Conservation (phyloP, 2,329 filamentous ascomycete genomes). For the Sporothrix globosa region DNA sequence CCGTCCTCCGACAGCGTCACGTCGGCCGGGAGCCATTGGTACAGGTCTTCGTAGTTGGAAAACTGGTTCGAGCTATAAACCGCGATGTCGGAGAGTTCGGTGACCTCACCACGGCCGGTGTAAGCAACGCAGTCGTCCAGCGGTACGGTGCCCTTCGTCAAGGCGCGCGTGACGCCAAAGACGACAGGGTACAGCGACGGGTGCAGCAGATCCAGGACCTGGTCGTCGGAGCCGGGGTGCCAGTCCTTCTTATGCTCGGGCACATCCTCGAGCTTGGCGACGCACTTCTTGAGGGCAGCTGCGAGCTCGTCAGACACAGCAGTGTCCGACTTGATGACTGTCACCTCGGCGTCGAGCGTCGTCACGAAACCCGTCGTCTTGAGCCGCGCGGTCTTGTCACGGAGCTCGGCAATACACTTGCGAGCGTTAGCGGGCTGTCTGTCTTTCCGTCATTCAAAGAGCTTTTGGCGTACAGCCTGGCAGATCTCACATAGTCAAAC, state of each 20-base stretch:
- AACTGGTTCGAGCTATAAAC: fast-evolving
- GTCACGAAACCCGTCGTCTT: conserved; percentile 47
- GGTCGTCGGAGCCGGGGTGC: conserved; percentile 57
- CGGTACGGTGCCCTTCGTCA: conserved; percentile 44
- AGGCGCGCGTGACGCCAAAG: conserved; percentile 43
- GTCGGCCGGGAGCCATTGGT: conserved; percentile 47
- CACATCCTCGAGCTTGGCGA: conserved; percentile 50
- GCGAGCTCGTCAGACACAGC: conserved; percentile 44
- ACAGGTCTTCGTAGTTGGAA: conserved; percentile 30
- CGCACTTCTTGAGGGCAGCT: conserved; percentile 45
- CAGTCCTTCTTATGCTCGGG: conserved; percentile 50
- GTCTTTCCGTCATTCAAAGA: too few species aligned
- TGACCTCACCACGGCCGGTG: conserved; percentile 38
- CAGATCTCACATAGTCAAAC: conserved; percentile 31
- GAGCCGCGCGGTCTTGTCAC: conserved; percentile 54
- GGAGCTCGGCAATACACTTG: conserved; percentile 52
- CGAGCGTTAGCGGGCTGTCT: not conserved
- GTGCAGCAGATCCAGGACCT: conserved; percentile 62
- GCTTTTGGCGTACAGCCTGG: too few species aligned
- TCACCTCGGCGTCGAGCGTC: conserved; percentile 48
- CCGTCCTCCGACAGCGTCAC: conserved; percentile 42
- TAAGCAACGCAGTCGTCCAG: conserved; percentile 38
- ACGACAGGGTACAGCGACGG: conserved; percentile 62
- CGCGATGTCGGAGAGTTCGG: not conserved
- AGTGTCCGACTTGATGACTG: conserved; percentile 58